These are phyloP conservation scores for Nemania sp. DNA, from an alignment of 2,329 filamentous ascomycete genomes.

Conservation along the genomic window DNA sequence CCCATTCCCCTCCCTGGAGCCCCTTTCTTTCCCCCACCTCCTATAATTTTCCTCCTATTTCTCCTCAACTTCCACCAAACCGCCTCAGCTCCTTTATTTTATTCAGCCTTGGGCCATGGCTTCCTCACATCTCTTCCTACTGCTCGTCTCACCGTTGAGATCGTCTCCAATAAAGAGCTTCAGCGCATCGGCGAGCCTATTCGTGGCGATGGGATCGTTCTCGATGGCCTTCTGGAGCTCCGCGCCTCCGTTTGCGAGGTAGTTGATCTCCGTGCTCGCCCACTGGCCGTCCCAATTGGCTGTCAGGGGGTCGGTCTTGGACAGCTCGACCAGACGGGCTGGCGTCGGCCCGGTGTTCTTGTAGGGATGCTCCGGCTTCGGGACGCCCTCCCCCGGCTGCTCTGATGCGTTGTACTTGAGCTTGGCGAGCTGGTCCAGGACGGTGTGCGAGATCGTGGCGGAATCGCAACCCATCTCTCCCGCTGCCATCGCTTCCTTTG, in stretches of 20 bases:
- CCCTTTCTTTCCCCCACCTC: too few species aligned
- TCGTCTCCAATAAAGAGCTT: conserved; percentile 43
- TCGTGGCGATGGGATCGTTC: conserved; percentile 43
- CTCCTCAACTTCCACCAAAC: neutral
- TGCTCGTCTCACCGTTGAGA: conserved; percentile 41
- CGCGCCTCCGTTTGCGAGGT: conserved; percentile 49
- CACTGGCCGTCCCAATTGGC: conserved; percentile 46
- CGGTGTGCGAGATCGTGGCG: conserved; percentile 46
- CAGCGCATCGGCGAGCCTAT: conserved; percentile 45
- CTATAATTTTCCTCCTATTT: too few species aligned
- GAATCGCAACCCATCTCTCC: conserved; percentile 52
- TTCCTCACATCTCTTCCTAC: conserved; percentile 44
- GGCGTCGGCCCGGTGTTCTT: conserved; percentile 40
- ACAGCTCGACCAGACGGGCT: conserved; percentile 42
- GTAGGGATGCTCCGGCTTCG: conserved; percentile 48
- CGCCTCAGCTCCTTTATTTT: neutral
- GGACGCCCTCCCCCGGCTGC: conserved; percentile 44
- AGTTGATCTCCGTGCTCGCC: conserved; percentile 46
- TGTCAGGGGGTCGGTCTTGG: conserved; percentile 45
- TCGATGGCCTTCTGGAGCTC: conserved; percentile 48
- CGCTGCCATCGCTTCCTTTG: conserved; percentile 50
- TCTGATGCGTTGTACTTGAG: conserved; percentile 43
- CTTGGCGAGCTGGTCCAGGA: conserved; percentile 42
- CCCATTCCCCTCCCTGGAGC: too few species aligned
- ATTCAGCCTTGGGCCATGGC: conserved; percentile 19